A percentile compares a stretch with the other conserved stretches of the same genome.
These are phyloP conservation scores for Saturnispora serradocipensis DNA, from an alignment of 805 yeast species.

Conservation along the genomic window DNA sequence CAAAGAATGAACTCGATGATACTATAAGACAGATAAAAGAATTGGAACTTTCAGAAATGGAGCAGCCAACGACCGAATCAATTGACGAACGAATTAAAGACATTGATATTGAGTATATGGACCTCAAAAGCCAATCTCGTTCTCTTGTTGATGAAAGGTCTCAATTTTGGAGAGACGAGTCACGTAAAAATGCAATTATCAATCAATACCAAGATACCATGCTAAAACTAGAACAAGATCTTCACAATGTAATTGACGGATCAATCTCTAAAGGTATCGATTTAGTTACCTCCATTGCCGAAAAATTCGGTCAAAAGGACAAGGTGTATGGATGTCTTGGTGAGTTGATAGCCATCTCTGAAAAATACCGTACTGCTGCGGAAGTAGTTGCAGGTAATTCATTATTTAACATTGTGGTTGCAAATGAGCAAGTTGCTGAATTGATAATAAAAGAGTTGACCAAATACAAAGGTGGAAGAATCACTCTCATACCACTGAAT, in stretches of 20 bases:
- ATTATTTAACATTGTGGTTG: conserved; percentile 83
- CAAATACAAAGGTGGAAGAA: conserved; percentile 67
- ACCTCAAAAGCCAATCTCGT: conserved; percentile 33
- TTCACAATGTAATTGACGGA: conserved; percentile 69
- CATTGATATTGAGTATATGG: conserved; percentile 18
- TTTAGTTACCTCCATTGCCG: conserved; percentile 56
- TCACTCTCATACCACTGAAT: conserved; percentile 85
- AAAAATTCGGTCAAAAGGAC: conserved; percentile 41
- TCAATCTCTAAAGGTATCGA: conserved; percentile 59
- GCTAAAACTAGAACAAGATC: conserved; percentile 45
- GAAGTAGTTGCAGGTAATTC: conserved; percentile 87
- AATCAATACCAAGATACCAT: conserved; percentile 44
- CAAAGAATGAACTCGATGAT: conserved; percentile 32
- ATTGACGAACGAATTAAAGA: conserved; percentile 18
- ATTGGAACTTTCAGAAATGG: not conserved
- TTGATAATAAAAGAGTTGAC: conserved; percentile 66
- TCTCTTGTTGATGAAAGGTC: conserved; percentile 58
- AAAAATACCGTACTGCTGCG: conserved; percentile 74
- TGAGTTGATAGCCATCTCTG: conserved; percentile 71
- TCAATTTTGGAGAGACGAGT: conserved; percentile 69
- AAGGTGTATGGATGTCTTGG: conserved; percentile 81
- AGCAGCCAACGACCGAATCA: conserved; percentile 17
- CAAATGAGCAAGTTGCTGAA: conserved; percentile 76
- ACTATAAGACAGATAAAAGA: conserved; percentile 17
- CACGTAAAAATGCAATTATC: conserved; percentile 46